Conservation (phyloP, 2,329 filamentous ascomycete species). For the Sclerotinia spermophila region DNA sequence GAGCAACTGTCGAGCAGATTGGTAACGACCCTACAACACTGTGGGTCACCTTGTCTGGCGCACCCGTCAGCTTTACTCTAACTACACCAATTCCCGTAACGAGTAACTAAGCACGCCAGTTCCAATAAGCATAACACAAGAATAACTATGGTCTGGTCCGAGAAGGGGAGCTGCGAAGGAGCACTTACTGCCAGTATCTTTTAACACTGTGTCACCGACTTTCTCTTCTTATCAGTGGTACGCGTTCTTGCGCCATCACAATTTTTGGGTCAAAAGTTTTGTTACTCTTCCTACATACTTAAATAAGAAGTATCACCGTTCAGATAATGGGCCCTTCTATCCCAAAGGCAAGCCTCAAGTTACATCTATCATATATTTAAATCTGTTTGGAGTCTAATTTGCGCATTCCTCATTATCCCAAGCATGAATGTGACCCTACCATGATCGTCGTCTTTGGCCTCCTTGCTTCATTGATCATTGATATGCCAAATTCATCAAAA, state of each 20-base stretch:
- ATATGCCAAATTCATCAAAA: not conserved
- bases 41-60: conserved; percentile 47
- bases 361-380: not conserved
- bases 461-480: too few relatives aligned
- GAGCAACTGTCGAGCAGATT: conserved; percentile 42
- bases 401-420: not conserved
- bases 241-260: not conserved
- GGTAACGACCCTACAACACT: conserved; percentile 52
- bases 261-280: not conserved
- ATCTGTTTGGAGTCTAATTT: not conserved
- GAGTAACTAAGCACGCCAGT: conserved; percentile 1
- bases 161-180: not conserved
- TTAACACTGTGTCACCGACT: not conserved
- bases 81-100: conserved; percentile 18
- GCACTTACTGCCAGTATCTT: not conserved
- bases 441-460: too few relatives aligned
- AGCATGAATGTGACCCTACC: not conserved
- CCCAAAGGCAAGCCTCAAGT: not conserved
- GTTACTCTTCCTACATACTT: not conserved
- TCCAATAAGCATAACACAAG: not conserved
- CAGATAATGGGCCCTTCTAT: not conserved
- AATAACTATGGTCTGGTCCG: not conserved
- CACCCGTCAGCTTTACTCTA: conserved; percentile 43
- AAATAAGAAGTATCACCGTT: conserved; percentile 8
- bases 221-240: conserved; percentile 16